Evolutionary conservation across 202 grass and related monocot genomes (phyloP), one percentile per base, ranked within the genome.

Genomic region (Bolboschoenoplectus hybrid): DNA sequence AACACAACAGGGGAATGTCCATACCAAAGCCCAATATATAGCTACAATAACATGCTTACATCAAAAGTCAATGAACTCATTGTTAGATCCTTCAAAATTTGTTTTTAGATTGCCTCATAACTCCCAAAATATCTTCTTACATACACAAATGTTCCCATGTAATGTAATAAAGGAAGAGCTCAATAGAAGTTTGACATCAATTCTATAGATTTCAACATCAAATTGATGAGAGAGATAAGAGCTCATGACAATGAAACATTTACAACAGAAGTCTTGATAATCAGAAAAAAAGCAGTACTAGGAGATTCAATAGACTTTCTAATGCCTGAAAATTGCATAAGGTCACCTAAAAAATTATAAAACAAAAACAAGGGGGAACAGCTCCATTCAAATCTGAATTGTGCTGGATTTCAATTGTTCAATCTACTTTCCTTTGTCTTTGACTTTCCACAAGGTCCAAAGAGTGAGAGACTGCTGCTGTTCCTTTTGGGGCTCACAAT

Each of bases 391-490:
- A 67, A 82, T 82, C 26, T 57, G 63, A 84, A 51, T n/a, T 56
- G 14, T 51, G 69, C 71, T 20, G 12, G 14, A 84, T 66, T n/a
- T 74, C 58, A 88, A 66, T 67, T 61, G 26, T 71, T 85, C 51
- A 84, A 81, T 85, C 75, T 85, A 20, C 58, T 82, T 85, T 70
- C 76, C 64, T 7, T 73, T 62, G 40, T n/a, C 67, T 85, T 87
- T 44, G 75, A 63, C 56, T 91, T 77, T 26, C 38, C 86, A 65
- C 89, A 88, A 26, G 52, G 47, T 14, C 82, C 86, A 67, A 88
- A 88, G 44, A 88, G 81, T 68, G 82, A 83, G 46, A 91, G 57
- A 49, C 35, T n/a, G 51, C 17, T 16, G 34, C 82, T 19, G 4
- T 63, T 53, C 74, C 78, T 90, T 67, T 82, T 58, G 5, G 89